Conservation (phyloP, 805 yeast species). For the Pichia exigua region DNA sequence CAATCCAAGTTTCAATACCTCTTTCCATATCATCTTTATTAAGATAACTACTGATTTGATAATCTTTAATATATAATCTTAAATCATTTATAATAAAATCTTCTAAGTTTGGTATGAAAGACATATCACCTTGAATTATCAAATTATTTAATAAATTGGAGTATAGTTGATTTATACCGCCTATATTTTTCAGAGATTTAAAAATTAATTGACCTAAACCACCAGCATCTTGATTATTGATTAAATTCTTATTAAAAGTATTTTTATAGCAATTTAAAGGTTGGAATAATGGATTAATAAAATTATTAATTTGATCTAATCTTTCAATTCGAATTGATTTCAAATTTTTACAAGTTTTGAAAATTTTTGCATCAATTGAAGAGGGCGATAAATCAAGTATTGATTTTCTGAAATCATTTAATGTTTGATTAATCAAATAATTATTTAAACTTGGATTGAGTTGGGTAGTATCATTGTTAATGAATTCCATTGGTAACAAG, state of each 20-base stretch:
- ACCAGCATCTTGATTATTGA: slow-evolving; percentile 41
- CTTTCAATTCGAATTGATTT: slow-evolving; percentile 32
- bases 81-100: slow-evolving; percentile 51
- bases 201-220: slow-evolving; percentile 41
- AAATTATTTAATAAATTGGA: slow-evolving; percentile 37
- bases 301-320: slow-evolving; percentile 8
- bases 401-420: slow-evolving; percentile 41
- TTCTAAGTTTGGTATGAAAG: slow-evolving; percentile 47
- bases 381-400: slow-evolving; percentile 23
- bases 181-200: slow-evolving; percentile 38
- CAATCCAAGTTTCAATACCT: slow-evolving; percentile 58
- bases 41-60: slow-evolving; percentile 32
- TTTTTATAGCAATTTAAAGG: slow-evolving; percentile 41
- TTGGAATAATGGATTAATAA: slow-evolving; percentile 64
- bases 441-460: slow-evolving; percentile 29
- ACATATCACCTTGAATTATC: slow-evolving; percentile 54
- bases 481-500: slow-evolving; percentile 9
- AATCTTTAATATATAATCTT: slow-evolving; percentile 46
- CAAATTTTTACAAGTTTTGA: slow-evolving; percentile 54
- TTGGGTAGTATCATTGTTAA: not conserved
- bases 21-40: slow-evolving; percentile 42
- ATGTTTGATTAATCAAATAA: slow-evolving; percentile 33
- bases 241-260: slow-evolving; percentile 18
- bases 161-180: slow-evolving; percentile 35
- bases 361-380: slow-evolving; percentile 31